A percentile compares a stretch with the other conserved stretches of the same genome.
Conservation (phyloP, 305 asterid species). For the Euphrasia arctica region DNA sequence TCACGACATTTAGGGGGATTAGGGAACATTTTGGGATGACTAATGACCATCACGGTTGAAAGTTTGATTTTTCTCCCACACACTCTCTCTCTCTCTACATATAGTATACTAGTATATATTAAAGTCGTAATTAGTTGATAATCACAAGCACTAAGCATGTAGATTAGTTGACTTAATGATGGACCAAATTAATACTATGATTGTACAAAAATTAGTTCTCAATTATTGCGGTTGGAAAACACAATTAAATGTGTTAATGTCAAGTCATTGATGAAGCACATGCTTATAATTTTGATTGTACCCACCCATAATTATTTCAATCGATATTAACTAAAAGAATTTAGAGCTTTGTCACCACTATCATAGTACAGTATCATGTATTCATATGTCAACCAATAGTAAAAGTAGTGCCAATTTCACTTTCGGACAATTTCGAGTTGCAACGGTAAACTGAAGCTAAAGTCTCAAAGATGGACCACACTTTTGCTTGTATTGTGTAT, state of each 20-base stretch:
- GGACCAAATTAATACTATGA: background rate
- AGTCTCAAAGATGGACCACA: constrained; percentile 44
- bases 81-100: too few species aligned
- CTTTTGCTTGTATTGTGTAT: background rate
- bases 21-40: too few species aligned
- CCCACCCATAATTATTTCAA: constrained; percentile 1
- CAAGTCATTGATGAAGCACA: constrained; percentile 17
- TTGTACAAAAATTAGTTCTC: background rate
- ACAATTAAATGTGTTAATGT: constrained; percentile 9
- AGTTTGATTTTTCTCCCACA: too few species aligned
- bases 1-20: too few species aligned
- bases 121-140: background rate
- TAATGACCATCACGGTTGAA: too few species aligned
- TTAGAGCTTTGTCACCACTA: constrained; percentile 5
- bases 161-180: background rate
- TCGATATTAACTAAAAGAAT: background rate
- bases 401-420: constrained; percentile 6
- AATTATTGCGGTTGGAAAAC: background rate
- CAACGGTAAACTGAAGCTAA: constrained; percentile 44
- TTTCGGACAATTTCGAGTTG: constrained; percentile 25
- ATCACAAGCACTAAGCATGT: background rate
- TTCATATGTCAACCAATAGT: background rate
- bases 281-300: constrained; percentile 22
- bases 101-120: background rate
- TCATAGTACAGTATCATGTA: background rate